Conservation (phyloP, 75 land plant species). For the Gnetum montanum region DNA sequence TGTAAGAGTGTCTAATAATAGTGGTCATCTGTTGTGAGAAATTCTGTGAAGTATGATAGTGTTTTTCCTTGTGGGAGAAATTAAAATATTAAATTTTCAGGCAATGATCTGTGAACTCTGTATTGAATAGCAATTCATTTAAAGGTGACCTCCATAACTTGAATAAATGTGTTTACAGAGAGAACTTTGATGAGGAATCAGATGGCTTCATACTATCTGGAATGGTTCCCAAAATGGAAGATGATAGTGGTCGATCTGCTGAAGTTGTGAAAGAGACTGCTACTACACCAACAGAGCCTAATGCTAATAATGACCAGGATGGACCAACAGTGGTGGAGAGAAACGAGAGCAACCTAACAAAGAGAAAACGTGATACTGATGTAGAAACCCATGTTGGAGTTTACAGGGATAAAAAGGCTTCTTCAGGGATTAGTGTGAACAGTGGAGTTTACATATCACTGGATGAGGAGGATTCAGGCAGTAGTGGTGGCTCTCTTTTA, state of each 20-base stretch:
- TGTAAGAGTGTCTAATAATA: no score
- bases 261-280: slow-evolving; percentile 15
- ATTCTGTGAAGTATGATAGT: background rate
- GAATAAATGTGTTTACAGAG: background rate
- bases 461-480: no score
- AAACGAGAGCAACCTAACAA: no score
- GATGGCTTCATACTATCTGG: slow-evolving; percentile 81
- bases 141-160: no score
- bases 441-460: no score
- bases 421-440: no score
- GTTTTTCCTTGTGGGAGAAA: background rate
- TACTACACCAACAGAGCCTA: background rate
- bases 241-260: slow-evolving; percentile 7
- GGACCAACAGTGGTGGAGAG: slow-evolving; percentile 4
- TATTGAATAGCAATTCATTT: background rate
- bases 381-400: no score
- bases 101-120: background rate
- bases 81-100: background rate
- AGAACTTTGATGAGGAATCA: slow-evolving; percentile 53
- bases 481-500: no score
- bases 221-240: slow-evolving; percentile 22
- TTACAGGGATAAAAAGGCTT: no score
- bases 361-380: no score
- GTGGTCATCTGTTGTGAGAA: no score
- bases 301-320: slow-evolving; percentile 19